Base-by-base conservation (phyloP, 441 rosid species). In the Erodium trifolium region DNA sequence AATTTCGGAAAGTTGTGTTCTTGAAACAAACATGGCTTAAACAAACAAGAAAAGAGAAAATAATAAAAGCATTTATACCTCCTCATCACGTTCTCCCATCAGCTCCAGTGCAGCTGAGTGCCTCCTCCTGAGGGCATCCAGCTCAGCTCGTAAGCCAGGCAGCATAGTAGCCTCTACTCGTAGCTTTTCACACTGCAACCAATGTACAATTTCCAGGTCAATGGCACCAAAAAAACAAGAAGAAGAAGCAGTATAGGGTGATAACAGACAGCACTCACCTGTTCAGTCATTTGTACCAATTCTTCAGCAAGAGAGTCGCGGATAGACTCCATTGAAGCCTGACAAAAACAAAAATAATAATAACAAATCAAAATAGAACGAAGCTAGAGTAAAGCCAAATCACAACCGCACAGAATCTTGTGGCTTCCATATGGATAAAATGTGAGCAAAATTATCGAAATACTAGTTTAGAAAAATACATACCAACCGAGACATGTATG, bases 71-170 rank as follows among this genome's bases (percentile, higher is more conserved):
- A 45, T 14, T 5, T 35, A 23, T 59, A 95, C 99, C 93, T 92
- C 98, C 83, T 95, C 99, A 55, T 95, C 99, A 71, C 96, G 95
- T 79, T 95, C 99, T 67, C 99, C 99, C 98, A 92, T 95, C 70
- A 90, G 85, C 86, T 95, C 99, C 81, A 95, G 75, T 0, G 99
- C 98, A 75, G 98, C 97, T 18, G 98, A 73, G 80, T 95, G 98
- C 78, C 98, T 86, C 80, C 87, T 81, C 76, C 99, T 87, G 53
- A 94, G 79, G 63, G 93, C 97, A 74, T 94, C 98, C 47, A 92
- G 84, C 84, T 95, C 99, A 66, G 95, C 99, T 69, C 82, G 85
- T 72, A 92, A 69, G 41, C 97, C 89, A 65, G 98, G 97, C 72
- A 95, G 75, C 70, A 68, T 75, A 23, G 82, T 81, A 43, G 98